Evolutionary conservation across 169 alveolate genomes (phyloP).

Genomic region (Plasmodium sp.): DNA sequence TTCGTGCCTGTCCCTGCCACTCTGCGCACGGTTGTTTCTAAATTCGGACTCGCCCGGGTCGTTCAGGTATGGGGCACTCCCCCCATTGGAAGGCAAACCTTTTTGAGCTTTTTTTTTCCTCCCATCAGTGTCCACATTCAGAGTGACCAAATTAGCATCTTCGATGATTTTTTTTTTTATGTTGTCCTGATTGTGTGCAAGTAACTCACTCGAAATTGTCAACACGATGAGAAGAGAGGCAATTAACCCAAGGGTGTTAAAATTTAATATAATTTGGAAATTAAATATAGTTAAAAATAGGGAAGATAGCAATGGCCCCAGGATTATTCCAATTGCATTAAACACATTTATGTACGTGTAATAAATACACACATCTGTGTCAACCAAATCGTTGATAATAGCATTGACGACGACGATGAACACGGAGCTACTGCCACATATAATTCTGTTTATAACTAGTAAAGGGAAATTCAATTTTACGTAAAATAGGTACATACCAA

Average conservation of each 20-base stretch:
- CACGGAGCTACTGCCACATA: conserved; percentile 76
- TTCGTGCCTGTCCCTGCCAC: not conserved
- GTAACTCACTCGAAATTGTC: conserved; percentile 58
- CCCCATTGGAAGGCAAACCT: not conserved
- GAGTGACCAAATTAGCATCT: not conserved
- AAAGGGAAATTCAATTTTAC: conserved; percentile 44
- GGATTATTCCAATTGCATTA: conserved; percentile 71
- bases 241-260: conserved; percentile 65
- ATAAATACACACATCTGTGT: conserved; percentile 52
- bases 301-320: conserved; percentile 71
- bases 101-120: conserved; percentile 1
- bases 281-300: conserved; percentile 60
- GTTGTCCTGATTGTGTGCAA: conserved; percentile 14
- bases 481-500: conserved; percentile 74
- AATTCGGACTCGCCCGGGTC: not conserved
- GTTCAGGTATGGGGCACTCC: not conserved
- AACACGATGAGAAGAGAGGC: conserved; percentile 37
- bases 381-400: conserved; percentile 67
- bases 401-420: conserved; percentile 73
- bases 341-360: conserved; percentile 71
- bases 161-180: not conserved
- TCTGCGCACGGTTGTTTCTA: not conserved
- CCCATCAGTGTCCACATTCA: not conserved
- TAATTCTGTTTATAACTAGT: conserved; percentile 46
- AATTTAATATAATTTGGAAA: conserved; percentile 52